phyloP scores from a whole-genome alignment of 495 filamentous ascomycete genomes.

The Ascobolus immersus region DNA sequence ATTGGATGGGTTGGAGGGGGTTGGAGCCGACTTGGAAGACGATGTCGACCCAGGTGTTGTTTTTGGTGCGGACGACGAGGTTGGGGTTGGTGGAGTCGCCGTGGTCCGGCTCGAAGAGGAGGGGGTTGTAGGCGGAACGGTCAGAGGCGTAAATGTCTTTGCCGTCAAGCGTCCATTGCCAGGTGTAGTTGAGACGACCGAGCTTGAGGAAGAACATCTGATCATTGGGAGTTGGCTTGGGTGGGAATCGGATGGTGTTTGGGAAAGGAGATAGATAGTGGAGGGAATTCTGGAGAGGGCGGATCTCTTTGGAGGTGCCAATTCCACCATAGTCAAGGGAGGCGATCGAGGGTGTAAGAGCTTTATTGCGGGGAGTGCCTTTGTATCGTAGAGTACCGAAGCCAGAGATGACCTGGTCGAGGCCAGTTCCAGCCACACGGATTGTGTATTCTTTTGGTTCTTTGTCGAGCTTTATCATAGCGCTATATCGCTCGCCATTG shows the following conservation, averaged over 20 bases:
- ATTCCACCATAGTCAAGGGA: background rate
- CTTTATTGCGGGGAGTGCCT: background rate
- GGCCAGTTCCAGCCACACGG: constrained; percentile 16
- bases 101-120: constrained; percentile 7
- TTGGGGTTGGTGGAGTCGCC: background rate
- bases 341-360: background rate
- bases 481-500: constrained; percentile 19
- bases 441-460: constrained; percentile 18
- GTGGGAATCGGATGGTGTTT: constrained; percentile 1
- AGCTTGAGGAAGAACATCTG: constrained; percentile 7
- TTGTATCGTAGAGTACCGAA: constrained; percentile 17
- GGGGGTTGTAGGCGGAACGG: constrained; percentile 4
- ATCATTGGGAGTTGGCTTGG: constrained; percentile 4
- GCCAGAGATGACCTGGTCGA: constrained; percentile 19
- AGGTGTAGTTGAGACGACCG: constrained; percentile 4
- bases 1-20: background rate
- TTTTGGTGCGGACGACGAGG: constrained; percentile 6
- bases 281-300: background rate
- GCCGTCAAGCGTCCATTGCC: constrained; percentile 4
- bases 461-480: constrained; percentile 18
- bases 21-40: constrained; percentile 5
- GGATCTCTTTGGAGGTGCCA: background rate
- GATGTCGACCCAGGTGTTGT: constrained; percentile 9
- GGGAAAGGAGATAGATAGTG: constrained; percentile 4
- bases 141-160: constrained; percentile 3